phyloP scores from a whole-genome alignment of 2,329 filamentous ascomycete genomes.

The Diaporthe humulicola region DNA sequence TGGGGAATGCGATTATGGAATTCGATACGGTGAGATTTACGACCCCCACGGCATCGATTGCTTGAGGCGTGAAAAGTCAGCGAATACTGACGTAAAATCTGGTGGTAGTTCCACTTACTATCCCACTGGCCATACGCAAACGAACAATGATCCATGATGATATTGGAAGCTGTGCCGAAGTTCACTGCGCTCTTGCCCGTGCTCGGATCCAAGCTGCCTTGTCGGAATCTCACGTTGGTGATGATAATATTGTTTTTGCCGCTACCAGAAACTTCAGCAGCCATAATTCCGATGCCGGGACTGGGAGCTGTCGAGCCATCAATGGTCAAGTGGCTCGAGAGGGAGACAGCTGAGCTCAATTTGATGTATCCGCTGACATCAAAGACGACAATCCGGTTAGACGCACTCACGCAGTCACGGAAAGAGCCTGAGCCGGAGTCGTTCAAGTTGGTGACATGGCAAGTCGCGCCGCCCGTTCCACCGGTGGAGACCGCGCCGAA shows the following conservation, averaged over 20 bases:
- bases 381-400: constrained; percentile 60
- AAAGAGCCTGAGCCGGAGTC: constrained; percentile 60
- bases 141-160: constrained; percentile 60
- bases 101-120: constrained; percentile 27
- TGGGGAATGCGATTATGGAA: constrained; percentile 58
- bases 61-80: background rate
- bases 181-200: constrained; percentile 58
- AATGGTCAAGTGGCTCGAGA: constrained; percentile 57
- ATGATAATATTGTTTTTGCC: constrained; percentile 50
- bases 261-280: constrained; percentile 42
- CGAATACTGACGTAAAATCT: background rate
- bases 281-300: constrained; percentile 49
- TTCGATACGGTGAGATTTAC: constrained; percentile 60
- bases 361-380: constrained; percentile 59
- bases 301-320: constrained; percentile 61
- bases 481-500: constrained; percentile 61
- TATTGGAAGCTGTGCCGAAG: constrained; percentile 56
- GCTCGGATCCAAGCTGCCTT: constrained; percentile 53
- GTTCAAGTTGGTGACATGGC: constrained; percentile 59
- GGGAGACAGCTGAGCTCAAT: constrained; percentile 56
- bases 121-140: constrained; percentile 59
- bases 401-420: constrained; percentile 59
- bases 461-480: constrained; percentile 57
- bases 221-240: constrained; percentile 58
- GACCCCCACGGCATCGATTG: constrained; percentile 52